These are phyloP conservation scores for Penicillium sp. DNA, from an alignment of 2,329 filamentous ascomycete species.

Conservation along the genomic window DNA sequence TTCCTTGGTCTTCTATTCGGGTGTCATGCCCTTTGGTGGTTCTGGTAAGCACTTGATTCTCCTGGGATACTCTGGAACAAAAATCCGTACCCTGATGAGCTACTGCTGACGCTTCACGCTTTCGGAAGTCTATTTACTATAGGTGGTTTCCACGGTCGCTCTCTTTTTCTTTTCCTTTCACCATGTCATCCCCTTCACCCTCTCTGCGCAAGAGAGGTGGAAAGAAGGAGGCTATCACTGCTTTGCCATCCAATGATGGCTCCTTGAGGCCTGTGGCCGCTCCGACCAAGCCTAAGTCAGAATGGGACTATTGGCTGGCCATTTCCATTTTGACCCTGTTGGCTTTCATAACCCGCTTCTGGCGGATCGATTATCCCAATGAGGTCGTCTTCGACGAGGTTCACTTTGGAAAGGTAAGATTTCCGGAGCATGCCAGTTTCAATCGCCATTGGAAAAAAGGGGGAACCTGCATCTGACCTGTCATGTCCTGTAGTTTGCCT, in stretches of 20 bases:
- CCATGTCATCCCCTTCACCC: slow-evolving; percentile 38
- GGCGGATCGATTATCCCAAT: slow-evolving; percentile 90
- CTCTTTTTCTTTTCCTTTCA: slow-evolving; percentile 26
- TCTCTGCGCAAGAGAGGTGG: slow-evolving; percentile 45
- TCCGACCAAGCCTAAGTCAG: slow-evolving; percentile 45
- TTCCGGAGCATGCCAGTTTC: neutral
- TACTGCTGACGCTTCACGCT: slow-evolving; percentile 11
- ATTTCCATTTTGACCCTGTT: slow-evolving; percentile 75
- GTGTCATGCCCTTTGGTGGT: slow-evolving; percentile 29
- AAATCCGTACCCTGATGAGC: neutral
- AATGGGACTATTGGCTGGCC: slow-evolving; percentile 82
- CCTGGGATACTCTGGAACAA: neutral
- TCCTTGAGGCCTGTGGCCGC: slow-evolving; percentile 20
- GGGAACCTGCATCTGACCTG: slow-evolving; percentile 14
- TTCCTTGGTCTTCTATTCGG: slow-evolving; percentile 1
- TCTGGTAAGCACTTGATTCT: slow-evolving; percentile 15
- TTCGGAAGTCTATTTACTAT: slow-evolving; percentile 29
- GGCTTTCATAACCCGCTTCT: slow-evolving; percentile 91
- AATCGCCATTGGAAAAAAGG: neutral
- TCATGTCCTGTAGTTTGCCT: slow-evolving; percentile 46
- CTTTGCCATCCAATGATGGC: slow-evolving; percentile 25
- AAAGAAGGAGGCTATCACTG: slow-evolving; percentile 35
- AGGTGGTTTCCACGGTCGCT: slow-evolving; percentile 31
- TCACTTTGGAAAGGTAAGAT: slow-evolving; percentile 92
- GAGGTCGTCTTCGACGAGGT: slow-evolving; percentile 99